phyloP scores from a whole-genome alignment of 805 yeast species.

The Candida odintsovae region DNA sequence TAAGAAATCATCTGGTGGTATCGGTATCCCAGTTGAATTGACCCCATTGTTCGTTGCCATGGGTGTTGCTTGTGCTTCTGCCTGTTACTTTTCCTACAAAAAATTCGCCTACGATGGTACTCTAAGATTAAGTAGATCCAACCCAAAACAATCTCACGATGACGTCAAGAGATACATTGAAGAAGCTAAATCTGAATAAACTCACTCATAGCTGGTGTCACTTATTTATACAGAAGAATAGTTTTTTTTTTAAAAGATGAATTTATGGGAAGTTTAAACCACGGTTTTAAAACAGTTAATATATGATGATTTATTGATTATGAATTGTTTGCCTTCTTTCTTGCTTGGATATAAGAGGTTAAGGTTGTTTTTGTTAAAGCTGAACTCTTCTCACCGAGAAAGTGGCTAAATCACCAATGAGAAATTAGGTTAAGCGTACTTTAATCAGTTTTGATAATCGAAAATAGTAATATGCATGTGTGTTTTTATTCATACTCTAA shows the following conservation, averaged over 20 bases:
- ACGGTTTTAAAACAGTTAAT: neutral
- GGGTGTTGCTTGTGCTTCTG: slow-evolving; percentile 47
- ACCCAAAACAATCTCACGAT: slow-evolving; percentile 32
- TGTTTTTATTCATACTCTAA: neutral
- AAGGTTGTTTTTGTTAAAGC: neutral
- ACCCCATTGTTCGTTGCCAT: slow-evolving; percentile 54
- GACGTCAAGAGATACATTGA: slow-evolving; percentile 23
- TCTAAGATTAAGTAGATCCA: slow-evolving; percentile 42
- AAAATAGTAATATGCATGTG: neutral
- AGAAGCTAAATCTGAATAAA: slow-evolving; percentile 4
- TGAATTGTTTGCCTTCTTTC: neutral
- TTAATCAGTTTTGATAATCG: neutral
- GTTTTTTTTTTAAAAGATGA: no score
- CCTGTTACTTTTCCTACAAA: slow-evolving; percentile 46
- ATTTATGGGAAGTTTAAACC: neutral
- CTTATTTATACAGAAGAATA: neutral
- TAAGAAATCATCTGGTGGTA: slow-evolving; percentile 30
- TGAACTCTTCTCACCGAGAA: neutral
- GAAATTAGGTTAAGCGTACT: no score
- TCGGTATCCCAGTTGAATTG: slow-evolving; percentile 46
- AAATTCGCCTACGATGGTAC: slow-evolving; percentile 43
- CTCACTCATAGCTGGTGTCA: neutral
- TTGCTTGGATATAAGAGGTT: neutral
- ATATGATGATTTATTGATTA: neutral
- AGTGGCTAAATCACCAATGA: neutral